Conservation (phyloP, 2,329 filamentous ascomycete genomes). For the Lecanicillium sp. region DNA sequence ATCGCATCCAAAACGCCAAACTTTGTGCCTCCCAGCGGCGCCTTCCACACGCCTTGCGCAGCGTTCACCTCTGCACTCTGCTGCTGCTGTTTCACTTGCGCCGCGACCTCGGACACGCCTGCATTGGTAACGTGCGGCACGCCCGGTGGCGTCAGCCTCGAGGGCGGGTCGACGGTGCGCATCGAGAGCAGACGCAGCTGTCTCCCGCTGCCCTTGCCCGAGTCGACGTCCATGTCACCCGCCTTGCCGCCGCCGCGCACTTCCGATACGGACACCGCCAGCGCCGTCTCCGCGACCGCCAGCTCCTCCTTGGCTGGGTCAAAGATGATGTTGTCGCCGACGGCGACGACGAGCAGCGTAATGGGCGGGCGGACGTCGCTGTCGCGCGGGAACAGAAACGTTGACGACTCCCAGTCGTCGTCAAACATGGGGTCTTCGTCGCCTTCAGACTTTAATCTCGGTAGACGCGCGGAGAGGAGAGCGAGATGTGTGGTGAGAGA, state of each 20-base stretch:
- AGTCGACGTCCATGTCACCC: conserved; percentile 34
- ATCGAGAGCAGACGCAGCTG: conserved; percentile 58
- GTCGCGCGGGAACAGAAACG: conserved; percentile 62
- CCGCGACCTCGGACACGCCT: conserved; percentile 37
- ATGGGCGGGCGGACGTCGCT: conserved; percentile 61
- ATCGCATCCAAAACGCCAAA: conserved; percentile 64
- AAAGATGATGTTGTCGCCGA: conserved; percentile 85
- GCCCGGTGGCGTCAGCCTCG: conserved; percentile 63
- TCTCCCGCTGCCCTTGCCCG: conserved; percentile 17
- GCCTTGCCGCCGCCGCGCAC: conserved; percentile 14
- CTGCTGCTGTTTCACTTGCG: conserved; percentile 31
- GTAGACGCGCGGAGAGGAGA: conserved; percentile 78
- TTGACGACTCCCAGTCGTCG: conserved; percentile 89
- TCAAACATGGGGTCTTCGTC: conserved; percentile 97
- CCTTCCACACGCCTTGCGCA: conserved; percentile 74
- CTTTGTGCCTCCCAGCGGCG: conserved; percentile 76
- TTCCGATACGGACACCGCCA: conserved; percentile 74
- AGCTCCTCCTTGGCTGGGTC: conserved; percentile 89
- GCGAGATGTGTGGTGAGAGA: conserved; percentile 91
- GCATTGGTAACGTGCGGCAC: conserved; percentile 57
- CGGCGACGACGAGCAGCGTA: conserved; percentile 81
- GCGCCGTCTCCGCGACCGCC: conserved; percentile 80
- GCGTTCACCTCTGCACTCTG: conserved; percentile 41
- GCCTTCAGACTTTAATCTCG: conserved; percentile 74
- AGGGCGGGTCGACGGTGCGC: conserved; percentile 67